A percentile compares a stretch with the other conserved stretches of the same genome.
phyloP scores from a whole-genome alignment of 2,329 filamentous ascomycete species.

The Fusarium hostae region DNA sequence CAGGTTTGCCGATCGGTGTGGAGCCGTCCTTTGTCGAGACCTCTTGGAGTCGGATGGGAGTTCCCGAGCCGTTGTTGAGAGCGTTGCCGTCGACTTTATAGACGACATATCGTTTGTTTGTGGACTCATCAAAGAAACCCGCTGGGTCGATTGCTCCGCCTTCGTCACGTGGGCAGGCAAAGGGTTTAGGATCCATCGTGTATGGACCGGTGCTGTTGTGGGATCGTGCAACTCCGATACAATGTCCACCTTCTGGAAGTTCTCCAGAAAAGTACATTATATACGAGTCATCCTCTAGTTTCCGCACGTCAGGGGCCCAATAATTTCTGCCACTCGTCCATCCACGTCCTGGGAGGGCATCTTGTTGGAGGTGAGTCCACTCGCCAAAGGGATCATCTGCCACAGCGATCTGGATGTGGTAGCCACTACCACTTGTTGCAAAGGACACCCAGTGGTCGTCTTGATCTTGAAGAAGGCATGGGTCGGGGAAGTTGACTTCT shows the following conservation, averaged over 20 bases:
- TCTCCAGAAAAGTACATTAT: slow-evolving; percentile 70
- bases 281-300: slow-evolving; percentile 61
- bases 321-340: slow-evolving; percentile 67
- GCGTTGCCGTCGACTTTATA: slow-evolving; percentile 76
- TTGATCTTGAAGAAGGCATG: slow-evolving; percentile 59
- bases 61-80: slow-evolving; percentile 56
- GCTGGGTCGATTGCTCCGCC: slow-evolving; percentile 73
- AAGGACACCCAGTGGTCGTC: slow-evolving; percentile 68
- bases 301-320: slow-evolving; percentile 71
- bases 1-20: slow-evolving; percentile 61
- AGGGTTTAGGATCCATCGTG: slow-evolving; percentile 56
- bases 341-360: slow-evolving; percentile 63
- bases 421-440: slow-evolving; percentile 62
- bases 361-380: slow-evolving; percentile 60
- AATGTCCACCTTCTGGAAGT: slow-evolving; percentile 60
- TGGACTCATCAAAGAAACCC: slow-evolving; percentile 65
- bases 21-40: slow-evolving; percentile 61
- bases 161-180: slow-evolving; percentile 62
- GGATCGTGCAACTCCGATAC: slow-evolving; percentile 67
- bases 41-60: slow-evolving; percentile 68
- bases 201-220: slow-evolving; percentile 63
- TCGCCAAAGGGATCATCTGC: slow-evolving; percentile 60
- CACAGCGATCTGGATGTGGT: slow-evolving; percentile 64
- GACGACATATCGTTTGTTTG: slow-evolving; percentile 65
- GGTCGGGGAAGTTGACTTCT: slow-evolving; percentile 63